A percentile compares a stretch with the other conserved stretches of the same genome.
Evolutionary conservation across 768 basidiomycete genomes (phyloP).

Genomic region (Hygrophorus pudorinus): DNA sequence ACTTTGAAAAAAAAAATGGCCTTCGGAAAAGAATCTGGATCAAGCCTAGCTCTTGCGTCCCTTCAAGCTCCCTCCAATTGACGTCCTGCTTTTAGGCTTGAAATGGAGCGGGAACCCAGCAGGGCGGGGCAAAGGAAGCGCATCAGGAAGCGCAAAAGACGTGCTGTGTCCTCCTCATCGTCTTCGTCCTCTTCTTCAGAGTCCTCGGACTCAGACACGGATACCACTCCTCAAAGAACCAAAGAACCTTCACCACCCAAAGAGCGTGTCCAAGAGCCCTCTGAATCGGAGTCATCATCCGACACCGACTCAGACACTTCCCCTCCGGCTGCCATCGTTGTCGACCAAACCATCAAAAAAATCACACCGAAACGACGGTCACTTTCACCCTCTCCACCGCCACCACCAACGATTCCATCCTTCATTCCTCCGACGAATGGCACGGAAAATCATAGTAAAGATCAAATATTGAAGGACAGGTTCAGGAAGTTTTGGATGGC

Average conservation of each 20-base stretch:
- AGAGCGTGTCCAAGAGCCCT: neutral
- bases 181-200: slow-evolving; percentile 31
- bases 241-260: neutral
- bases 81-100: neutral
- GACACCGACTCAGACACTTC: slow-evolving; percentile 15
- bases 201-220: slow-evolving; percentile 6
- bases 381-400: slow-evolving; percentile 37
- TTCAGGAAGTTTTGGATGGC: slow-evolving; percentile 87
- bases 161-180: slow-evolving; percentile 31
- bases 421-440: slow-evolving; percentile 35
- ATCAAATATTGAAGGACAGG: slow-evolving; percentile 48
- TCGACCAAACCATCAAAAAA: slow-evolving; percentile 7
- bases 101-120: neutral
- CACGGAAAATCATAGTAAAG: slow-evolving; percentile 25
- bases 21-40: slow-evolving; percentile 1
- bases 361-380: slow-evolving; percentile 18
- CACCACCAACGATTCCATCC: slow-evolving; percentile 39
- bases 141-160: slow-evolving; percentile 45
- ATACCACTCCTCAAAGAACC: neutral
- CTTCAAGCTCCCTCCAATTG: neutral
- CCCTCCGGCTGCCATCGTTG: slow-evolving; percentile 10
- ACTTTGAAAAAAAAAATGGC: too few species aligned
- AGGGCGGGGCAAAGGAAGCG: slow-evolving; percentile 28
- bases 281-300: slow-evolving; percentile 16
- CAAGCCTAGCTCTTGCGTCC: slow-evolving; percentile 7